phyloP scores from a whole-genome alignment of 305 asterid species.

The Petunia hybrid region DNA sequence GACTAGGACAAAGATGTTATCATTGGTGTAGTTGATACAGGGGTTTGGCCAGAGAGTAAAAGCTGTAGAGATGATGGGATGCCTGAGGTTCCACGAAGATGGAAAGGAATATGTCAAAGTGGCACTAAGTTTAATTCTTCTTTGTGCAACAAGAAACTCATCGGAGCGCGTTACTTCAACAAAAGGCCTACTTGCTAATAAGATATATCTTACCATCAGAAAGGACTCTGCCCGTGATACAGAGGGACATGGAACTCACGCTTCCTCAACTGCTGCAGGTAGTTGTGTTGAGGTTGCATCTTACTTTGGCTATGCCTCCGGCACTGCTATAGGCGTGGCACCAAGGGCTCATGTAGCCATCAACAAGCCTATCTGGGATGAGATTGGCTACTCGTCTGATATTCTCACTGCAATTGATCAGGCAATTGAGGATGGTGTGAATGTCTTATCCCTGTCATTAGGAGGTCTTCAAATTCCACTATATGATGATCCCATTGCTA shows the following conservation, averaged over 20 bases:
- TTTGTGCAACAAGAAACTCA: too few species aligned
- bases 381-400: conserved; percentile 57
- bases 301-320: conserved; percentile 69
- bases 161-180: conserved; percentile 49
- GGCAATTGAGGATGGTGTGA: conserved; percentile 71
- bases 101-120: conserved; percentile 69
- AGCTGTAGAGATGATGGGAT: conserved; percentile 50
- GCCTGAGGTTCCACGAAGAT: conserved; percentile 55
- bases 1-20: conserved; percentile 62
- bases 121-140: conserved; percentile 47
- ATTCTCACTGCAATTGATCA: conserved; percentile 73
- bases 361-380: conserved; percentile 77
- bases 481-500: conserved; percentile 51
- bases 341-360: conserved; percentile 67
- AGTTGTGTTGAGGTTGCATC: conserved; percentile 52
- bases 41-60: conserved; percentile 46
- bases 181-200: conserved; percentile 57
- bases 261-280: conserved; percentile 76
- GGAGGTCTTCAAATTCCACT: conserved; percentile 45
- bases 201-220: conserved; percentile 59
- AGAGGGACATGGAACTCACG: conserved; percentile 74
- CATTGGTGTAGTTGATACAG: conserved; percentile 70
- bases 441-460: conserved; percentile 67
- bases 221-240: conserved; percentile 42
- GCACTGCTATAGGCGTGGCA: conserved; percentile 35